phyloP scores from a whole-genome alignment of 148 eudicot genomes.

The Camellia sinensis region DNA sequence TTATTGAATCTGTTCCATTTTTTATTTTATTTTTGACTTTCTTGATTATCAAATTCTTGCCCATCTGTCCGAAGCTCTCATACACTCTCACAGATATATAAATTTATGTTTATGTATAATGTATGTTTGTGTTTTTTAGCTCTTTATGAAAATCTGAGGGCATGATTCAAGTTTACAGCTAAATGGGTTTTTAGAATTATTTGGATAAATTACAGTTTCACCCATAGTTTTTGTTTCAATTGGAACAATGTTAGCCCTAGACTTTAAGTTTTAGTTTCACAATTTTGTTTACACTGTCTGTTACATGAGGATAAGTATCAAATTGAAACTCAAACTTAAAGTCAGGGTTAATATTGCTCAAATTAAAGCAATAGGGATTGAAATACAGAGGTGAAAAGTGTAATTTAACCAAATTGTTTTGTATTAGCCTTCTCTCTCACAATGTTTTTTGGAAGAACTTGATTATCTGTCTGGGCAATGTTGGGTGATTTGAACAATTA shows the following conservation, averaged over 20 bases:
- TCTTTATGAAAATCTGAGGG: not conserved
- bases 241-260: too few relatives aligned
- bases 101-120: too few relatives aligned
- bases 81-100: not conserved
- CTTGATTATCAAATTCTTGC: too few relatives aligned
- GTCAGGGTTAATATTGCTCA: too few relatives aligned
- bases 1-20: constrained; percentile 14
- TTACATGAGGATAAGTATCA: too few relatives aligned
- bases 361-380: too few relatives aligned
- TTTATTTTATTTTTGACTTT: not conserved
- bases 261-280: too few relatives aligned
- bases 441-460: not conserved
- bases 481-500: not conserved
- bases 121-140: not conserved
- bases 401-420: not conserved
- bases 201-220: too few relatives aligned
- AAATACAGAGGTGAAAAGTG: too few relatives aligned
- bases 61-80: not conserved
- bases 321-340: too few relatives aligned
- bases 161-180: not conserved
- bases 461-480: not conserved
- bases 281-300: too few relatives aligned
- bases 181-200: not conserved
- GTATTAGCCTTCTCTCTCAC: not conserved
- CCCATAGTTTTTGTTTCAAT: too few relatives aligned